These are phyloP conservation scores for Fusarium floridanum DNA, from an alignment of 2,329 filamentous ascomycete genomes.

Conservation along the genomic window DNA sequence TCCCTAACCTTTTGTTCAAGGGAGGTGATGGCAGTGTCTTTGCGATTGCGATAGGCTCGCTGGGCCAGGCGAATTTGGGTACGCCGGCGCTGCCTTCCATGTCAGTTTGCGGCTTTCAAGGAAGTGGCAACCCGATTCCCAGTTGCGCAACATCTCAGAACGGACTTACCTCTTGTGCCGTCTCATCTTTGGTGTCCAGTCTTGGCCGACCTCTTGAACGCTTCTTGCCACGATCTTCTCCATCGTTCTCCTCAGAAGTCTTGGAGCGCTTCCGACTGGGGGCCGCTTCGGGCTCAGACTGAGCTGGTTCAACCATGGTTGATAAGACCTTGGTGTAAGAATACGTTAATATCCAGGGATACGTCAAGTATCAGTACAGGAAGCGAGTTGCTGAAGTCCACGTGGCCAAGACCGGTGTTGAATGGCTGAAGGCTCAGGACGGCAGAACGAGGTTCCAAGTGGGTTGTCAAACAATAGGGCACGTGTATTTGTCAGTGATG, in stretches of 20 bases:
- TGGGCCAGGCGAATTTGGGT: slow-evolving; percentile 91
- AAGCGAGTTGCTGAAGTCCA: background rate
- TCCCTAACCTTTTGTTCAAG: slow-evolving; percentile 78
- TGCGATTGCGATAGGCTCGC: slow-evolving; percentile 85
- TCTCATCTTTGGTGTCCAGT: slow-evolving; percentile 82
- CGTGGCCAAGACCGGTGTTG: background rate
- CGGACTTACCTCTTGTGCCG: slow-evolving; percentile 77
- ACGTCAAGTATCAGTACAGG: background rate
- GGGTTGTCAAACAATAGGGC: no score
- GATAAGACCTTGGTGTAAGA: background rate
- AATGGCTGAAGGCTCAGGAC: background rate
- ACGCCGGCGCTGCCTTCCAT: slow-evolving; percentile 73
- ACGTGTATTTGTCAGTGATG: background rate
- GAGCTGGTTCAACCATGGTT: slow-evolving; percentile 24
- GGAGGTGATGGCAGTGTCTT: slow-evolving; percentile 82
- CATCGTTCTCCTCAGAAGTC: slow-evolving; percentile 45
- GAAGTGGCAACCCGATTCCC: background rate
- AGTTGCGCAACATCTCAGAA: background rate
- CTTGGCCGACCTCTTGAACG: slow-evolving; percentile 80
- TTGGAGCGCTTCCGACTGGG: slow-evolving; percentile 43
- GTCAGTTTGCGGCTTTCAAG: slow-evolving; percentile 36
- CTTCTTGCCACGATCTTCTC: slow-evolving; percentile 64
- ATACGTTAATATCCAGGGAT: background rate
- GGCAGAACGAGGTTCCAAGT: background rate
- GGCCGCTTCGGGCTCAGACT: background rate